Base-by-base conservation (phyloP, 352 stramenopile species). In the Globisporangium ultimum region DNA sequence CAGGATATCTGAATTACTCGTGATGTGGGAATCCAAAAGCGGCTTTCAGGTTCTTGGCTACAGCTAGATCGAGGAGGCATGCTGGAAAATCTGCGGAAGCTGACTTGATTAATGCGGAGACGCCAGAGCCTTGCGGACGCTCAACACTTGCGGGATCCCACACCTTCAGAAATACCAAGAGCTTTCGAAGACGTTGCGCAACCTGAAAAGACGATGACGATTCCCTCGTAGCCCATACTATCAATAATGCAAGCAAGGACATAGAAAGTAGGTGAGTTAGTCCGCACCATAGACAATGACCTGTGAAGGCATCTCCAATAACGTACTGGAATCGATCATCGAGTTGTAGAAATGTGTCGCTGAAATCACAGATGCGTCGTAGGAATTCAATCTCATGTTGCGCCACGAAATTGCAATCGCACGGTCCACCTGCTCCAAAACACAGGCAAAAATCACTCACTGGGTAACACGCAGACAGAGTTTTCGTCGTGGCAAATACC, bases 91-190 rank as follows among this genome's bases (percentile, higher is more conserved):
- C 50, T 21, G 59, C 49, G 2, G 55, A 57, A n/a, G 60, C 52
- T 17, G 52, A 62, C 21, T 55, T 69, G 32, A 74, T 73, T 17
- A 86, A 46, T 17, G 41, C 48, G 21, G 76, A 84, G 12, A 66
- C 46, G 5, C 60, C 68, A 1, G 51, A 65, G 15, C 38, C 55
- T 13, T 36, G 60, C 22, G 62, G 67, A 17, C 52, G 40, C 15
- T 74, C 46, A n/a, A 87, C 57, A 0, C 63, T 51, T 12, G 49
- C 34, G 45, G 74, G 61, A 58, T 87, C 77, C 77, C 77, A 87
- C 36, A 78, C 60, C 38, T 76, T 76, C 48, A 87, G 46, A 46
- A 87, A 87, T 43, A 84, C 49, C 36, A 84, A 46, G n/a, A 87
- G 48, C 55, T 79, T 81, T 15, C 66, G 66, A 15, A 87, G 47